phyloP scores from a whole-genome alignment of 129 eudicot genomes.

The Oenanthe sinensis region DNA sequence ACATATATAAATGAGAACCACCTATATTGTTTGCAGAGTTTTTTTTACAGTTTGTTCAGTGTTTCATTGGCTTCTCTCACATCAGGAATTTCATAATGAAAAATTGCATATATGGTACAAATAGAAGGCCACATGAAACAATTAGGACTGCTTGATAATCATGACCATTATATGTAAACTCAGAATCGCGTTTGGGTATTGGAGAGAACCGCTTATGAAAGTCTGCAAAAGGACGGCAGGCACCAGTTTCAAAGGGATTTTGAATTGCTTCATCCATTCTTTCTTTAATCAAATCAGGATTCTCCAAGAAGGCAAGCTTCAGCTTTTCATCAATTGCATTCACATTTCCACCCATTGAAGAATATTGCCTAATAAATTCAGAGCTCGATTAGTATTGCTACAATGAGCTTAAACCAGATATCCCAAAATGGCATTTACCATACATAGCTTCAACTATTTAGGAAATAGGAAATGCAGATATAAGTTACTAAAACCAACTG shows the following conservation, averaged over 20 bases:
- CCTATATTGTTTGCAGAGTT: neutral
- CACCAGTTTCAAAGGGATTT: constrained; percentile 86
- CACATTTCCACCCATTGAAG: constrained; percentile 87
- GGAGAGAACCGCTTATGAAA: constrained; percentile 77
- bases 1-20: neutral
- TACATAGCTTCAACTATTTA: no score
- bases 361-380: constrained; percentile 59
- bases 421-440: neutral
- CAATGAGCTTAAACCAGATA: neutral
- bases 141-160: neutral
- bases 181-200: constrained; percentile 39
- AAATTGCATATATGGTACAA: neutral
- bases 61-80: neutral
- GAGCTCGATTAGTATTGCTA: neutral
- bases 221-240: constrained; percentile 73
- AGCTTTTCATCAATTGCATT: constrained; percentile 2
- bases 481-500: no score
- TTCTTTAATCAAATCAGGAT: constrained; percentile 48
- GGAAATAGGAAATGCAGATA: no score
- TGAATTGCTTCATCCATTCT: constrained; percentile 75
- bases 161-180: no score
- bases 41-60: neutral
- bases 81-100: neutral
- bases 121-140: neutral
- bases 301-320: neutral